Evolutionary conservation across 129 eudicot species (phyloP), one percentile per base, ranked within the genome.

Genomic region (Arctium lappa): DNA sequence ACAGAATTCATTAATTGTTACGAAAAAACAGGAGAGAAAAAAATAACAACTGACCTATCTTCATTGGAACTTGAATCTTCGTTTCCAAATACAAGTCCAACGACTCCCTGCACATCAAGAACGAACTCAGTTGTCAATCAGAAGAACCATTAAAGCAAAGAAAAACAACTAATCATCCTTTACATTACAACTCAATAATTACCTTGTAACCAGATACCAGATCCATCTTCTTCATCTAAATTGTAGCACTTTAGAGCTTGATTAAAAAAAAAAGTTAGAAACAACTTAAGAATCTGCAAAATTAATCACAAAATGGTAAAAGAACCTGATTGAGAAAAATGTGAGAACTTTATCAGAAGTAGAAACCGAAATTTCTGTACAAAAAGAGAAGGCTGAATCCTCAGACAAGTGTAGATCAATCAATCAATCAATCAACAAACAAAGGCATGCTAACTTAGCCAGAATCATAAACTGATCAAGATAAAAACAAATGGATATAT

Each of bases 51-150:
- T 39, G 68, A 94, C 98, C 98, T 91, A 79, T 94, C 98, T 33
- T 94, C 98, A 81, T 65, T 94, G 32, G 97, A 87, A 76, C 83
- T 77, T 3, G 97, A 91, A 81, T 87, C 89, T 50, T 94, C 98
- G 79, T 92, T 94, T 36, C 97, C 91, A 63, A 94, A 91, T 9
- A 94, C 91, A 81, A 86, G 94, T 75, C 93, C 97, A 80, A 94
- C 93, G 63, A 91, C 94, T 39, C 97, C 98, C 97, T 94, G 88
- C 84, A 75, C 73, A 29, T n/a, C 29, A 8, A 36, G 2, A 3
- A 31, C 10, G 75, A 63, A 32, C 46, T 38, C 84, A 74, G 27
- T 68, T 34, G 32, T 60, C 38, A 38, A 44, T 73, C 11, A 34
- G 6, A 34, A 10, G 8, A 16, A 68, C 62, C 71, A 66, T 34